Percentiles rank a stretch among this genome's conserved stretches.
phyloP scores from a whole-genome alignment of 1,284 basidiomycete genomes.

The Marasmius tenuissimus region DNA sequence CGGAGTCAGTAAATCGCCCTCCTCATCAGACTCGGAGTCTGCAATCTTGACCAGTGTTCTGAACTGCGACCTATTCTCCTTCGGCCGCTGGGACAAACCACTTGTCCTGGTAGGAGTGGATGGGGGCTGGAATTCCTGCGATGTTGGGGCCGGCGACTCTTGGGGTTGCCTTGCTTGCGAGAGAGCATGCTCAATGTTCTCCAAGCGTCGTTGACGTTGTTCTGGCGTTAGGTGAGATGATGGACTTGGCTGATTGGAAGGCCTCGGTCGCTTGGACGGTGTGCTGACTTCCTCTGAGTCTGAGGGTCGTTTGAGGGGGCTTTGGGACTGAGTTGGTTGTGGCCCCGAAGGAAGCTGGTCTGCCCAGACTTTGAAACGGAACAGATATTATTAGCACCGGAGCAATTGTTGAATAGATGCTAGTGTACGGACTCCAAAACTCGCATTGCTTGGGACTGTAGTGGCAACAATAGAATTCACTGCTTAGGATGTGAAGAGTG shows the following conservation, averaged over 20 bases:
- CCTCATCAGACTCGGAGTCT: no score
- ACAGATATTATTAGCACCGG: not conserved
- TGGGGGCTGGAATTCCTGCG: not conserved
- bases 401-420: not conserved
- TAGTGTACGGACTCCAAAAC: not conserved
- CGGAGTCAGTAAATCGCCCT: no score
- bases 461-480: not conserved
- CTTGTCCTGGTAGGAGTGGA: not conserved
- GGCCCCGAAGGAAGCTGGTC: not conserved
- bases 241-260: not conserved
- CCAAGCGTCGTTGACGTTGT: not conserved
- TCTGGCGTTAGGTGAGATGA: not conserved
- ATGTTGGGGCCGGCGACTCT: not conserved
- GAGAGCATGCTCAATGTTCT: not conserved
- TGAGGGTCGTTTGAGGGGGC: not conserved
- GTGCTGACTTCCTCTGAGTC: not conserved
- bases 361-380: not conserved
- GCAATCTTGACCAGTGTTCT: no score
- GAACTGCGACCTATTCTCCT: no score
- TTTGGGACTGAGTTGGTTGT: not conserved
- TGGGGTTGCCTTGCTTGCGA: not conserved
- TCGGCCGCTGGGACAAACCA: no score
- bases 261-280: not conserved
- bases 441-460: not conserved
- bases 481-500: not conserved